phyloP scores from a whole-genome alignment of 495 filamentous ascomycete species.

The Penicillium turbatum region DNA sequence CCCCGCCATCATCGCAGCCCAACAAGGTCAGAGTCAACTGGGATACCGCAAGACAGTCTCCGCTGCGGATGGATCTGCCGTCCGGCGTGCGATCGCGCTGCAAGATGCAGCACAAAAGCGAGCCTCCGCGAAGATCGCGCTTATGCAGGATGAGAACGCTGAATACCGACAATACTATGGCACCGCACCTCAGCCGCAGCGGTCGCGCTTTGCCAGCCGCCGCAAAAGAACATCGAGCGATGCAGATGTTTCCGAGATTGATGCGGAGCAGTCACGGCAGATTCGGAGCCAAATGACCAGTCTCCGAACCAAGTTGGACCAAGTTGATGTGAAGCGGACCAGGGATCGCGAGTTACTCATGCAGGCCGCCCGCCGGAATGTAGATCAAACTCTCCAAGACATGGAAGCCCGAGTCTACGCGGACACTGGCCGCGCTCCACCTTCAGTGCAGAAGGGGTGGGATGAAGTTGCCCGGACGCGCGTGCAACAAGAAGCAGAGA shows the following conservation, averaged over 20 bases:
- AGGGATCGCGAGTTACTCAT: constrained; percentile 70
- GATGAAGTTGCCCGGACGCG: constrained; percentile 66
- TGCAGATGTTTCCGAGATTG: constrained; percentile 55
- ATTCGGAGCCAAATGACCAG: constrained; percentile 79
- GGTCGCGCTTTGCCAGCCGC: constrained; percentile 53
- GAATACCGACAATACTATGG: constrained; percentile 73
- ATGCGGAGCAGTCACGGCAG: constrained; percentile 61
- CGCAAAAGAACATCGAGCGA: constrained; percentile 69
- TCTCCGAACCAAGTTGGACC: constrained; percentile 61
- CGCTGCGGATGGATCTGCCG: constrained; percentile 27
- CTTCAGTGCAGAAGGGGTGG: constrained; percentile 69
- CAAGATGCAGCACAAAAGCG: constrained; percentile 83
- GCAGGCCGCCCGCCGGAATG: constrained; percentile 77
- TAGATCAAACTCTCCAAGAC: constrained; percentile 66
- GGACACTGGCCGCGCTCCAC: constrained; percentile 71
- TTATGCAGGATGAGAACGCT: constrained; percentile 67
- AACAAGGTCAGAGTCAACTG: constrained; percentile 35
- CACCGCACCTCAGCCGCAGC: constrained; percentile 42
- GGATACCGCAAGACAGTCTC: constrained; percentile 34
- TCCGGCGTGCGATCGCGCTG: constrained; percentile 54
- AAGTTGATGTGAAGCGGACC: constrained; percentile 71
- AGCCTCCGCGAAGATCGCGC: constrained; percentile 76
- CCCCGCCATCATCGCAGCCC: constrained; percentile 36
- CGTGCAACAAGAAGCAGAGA: constrained; percentile 58
- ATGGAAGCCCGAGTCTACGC: constrained; percentile 77